Evolutionary conservation across 208 protist genomes (phyloP), one percentile per base, ranked within the genome.

Genomic region (Novymonas esmeraldas): DNA sequence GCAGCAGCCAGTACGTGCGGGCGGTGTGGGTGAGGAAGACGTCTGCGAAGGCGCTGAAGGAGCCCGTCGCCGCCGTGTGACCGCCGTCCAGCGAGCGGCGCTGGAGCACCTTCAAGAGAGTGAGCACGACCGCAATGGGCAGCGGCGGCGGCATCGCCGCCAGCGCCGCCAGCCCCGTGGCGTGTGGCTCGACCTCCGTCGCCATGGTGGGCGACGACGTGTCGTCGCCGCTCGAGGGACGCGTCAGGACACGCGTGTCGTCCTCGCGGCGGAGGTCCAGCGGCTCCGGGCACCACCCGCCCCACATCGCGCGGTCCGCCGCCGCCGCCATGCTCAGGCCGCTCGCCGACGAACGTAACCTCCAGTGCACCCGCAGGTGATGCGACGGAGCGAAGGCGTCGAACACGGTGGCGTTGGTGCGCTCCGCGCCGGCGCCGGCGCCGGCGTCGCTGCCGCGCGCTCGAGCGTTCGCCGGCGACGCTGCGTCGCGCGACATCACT

Each of bases 1-100:
- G 81, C 59, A 95, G 70, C 63, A 95, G 76, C 77, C 89, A 75
- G 48, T 81, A 86, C 38, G 76, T 73, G 20, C 82, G 86, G 26
- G 85, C 75, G n/a, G 79, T 78, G 59, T 92, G 86, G 46, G 80
- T 87, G n/a, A 76, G 34, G 16, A 90, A 66, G 13, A 61, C 58
- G 38, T 86, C 75, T 0, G 77, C 84, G n/a, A 95, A 72, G 10
- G 63, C 66, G 9, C 46, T 56, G 20, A 89, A 63, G 29, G 44
- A 39, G 69, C 34, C 36, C 28, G 6, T 7, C 2, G 3, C 34
- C 22, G 41, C n/a, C 22, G n/a, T n/a, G n/a, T n/a, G n/a, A n/a
- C 33, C 18, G 22, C 36, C 18, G 10, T 18, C 24, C 9, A 3
- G 46, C 29, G 41, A 42, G 11, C 26, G 54, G 14, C 70, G 70